Conservation (phyloP, 345 rosid species). For the Stellera chamaejasme region DNA sequence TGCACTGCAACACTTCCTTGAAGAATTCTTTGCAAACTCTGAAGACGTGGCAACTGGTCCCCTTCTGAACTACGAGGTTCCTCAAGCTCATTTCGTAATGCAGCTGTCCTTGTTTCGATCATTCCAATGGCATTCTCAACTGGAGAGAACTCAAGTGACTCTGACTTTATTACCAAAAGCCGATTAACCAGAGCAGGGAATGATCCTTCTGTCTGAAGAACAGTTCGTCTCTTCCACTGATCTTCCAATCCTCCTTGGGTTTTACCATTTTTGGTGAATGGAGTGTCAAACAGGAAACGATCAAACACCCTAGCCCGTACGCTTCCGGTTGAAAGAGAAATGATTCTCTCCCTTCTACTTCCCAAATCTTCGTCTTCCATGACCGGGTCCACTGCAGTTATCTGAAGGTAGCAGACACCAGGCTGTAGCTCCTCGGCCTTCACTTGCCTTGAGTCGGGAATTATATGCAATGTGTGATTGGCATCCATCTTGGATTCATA, state of each 20-base stretch:
- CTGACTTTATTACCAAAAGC: constrained; percentile 81
- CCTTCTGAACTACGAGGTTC: constrained; percentile 99
- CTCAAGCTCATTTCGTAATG: constrained; percentile 86
- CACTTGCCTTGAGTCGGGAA: constrained; percentile 94
- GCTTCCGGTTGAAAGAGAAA: constrained; percentile 91
- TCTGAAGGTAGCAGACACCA: constrained; percentile 92
- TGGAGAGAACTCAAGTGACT: constrained; percentile 95
- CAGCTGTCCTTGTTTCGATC: constrained; percentile 97
- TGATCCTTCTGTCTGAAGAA: constrained; percentile 90
- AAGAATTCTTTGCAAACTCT: constrained; percentile 95
- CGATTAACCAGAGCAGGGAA: constrained; percentile 96
- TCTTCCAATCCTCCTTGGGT: constrained; percentile 98
- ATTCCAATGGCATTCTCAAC: constrained; percentile 99
- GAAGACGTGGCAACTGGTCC: constrained; percentile 92
- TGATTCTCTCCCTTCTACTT: constrained; percentile 91
- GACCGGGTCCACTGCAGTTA: constrained; percentile 95
- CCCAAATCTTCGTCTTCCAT: constrained; percentile 99
- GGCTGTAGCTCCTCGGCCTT: constrained; percentile 96
- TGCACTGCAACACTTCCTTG: constrained; percentile 99
- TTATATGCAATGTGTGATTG: constrained; percentile 73
- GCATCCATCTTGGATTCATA: constrained; percentile 94
- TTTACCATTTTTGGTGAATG: constrained; percentile 97
- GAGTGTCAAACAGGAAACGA: constrained; percentile 97
- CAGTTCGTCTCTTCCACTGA: constrained; percentile 98
- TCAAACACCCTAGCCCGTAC: constrained; percentile 93